A percentile compares a stretch with the other conserved stretches of the same genome.
Evolutionary conservation across 768 basidiomycete genomes (phyloP).

Genomic region (Mycena kentingensis): DNA sequence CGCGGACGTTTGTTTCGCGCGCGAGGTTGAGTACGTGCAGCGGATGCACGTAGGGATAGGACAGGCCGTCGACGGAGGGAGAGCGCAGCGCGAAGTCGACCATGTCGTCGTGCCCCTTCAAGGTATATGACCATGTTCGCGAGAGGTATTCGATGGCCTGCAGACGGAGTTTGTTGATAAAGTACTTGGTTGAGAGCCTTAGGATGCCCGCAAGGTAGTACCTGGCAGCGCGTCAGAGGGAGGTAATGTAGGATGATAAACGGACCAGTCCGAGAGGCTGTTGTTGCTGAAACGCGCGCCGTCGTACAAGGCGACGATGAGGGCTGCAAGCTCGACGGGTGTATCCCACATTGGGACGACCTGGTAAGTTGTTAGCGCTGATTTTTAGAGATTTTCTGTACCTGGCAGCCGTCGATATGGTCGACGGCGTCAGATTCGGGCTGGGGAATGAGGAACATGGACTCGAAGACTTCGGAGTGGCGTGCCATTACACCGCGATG

Average conservation of each 20-base stretch:
- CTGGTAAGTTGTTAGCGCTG: too few species aligned
- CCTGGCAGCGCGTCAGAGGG: too few species aligned
- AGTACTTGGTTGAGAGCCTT: constrained; percentile 62
- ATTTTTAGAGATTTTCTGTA: too few species aligned
- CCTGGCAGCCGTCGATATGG: constrained; percentile 48
- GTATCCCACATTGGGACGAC: constrained; percentile 56
- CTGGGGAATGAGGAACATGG: constrained; percentile 56
- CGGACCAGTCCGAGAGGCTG: neutral
- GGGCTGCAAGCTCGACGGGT: constrained; percentile 48
- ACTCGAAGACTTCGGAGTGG: constrained; percentile 58
- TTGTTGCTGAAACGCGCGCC: constrained; percentile 44
- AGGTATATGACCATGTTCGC: constrained; percentile 54
- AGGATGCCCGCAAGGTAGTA: constrained; percentile 58
- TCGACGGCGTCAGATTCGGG: constrained; percentile 34
- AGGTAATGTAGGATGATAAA: too few species aligned
- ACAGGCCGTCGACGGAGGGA: constrained; percentile 42
- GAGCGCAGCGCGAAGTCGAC: constrained; percentile 48
- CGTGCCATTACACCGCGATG: constrained; percentile 52
- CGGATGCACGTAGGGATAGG: constrained; percentile 63
- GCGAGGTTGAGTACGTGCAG: constrained; percentile 59
- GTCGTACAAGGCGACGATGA: constrained; percentile 59
- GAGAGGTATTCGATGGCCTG: constrained; percentile 51
- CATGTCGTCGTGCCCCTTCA: constrained; percentile 60
- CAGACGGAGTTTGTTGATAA: constrained; percentile 53
- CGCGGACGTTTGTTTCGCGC: constrained; percentile 46